Percentiles rank a stretch among this genome's conserved stretches.
Conservation (phyloP, 2,329 filamentous ascomycete genomes). For the Sporothrix pseudoabietina region DNA sequence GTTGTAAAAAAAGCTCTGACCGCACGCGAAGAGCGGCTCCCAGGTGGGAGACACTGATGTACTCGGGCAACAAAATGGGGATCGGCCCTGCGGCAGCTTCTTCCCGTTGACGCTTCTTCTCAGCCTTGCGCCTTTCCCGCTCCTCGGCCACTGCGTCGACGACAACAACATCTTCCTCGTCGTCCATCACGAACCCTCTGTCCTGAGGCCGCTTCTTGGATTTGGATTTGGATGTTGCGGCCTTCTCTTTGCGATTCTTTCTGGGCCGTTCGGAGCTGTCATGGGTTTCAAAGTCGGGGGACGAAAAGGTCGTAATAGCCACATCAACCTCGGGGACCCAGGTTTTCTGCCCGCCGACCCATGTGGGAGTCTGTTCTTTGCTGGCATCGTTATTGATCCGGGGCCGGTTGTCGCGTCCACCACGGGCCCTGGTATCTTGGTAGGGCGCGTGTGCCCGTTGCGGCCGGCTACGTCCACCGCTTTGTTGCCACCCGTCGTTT, state of each 20-base stretch:
- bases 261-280: constrained; percentile 14
- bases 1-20: constrained; percentile 68
- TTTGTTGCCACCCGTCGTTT: not conserved
- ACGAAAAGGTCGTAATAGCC: not conserved
- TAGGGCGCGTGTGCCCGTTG: not conserved
- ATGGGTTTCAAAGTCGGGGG: not conserved
- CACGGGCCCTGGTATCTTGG: not conserved
- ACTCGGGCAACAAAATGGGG: constrained; percentile 79
- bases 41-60: constrained; percentile 83
- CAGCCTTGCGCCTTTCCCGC: constrained; percentile 47
- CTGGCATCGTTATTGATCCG: not conserved
- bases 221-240: constrained; percentile 20
- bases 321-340: not conserved
- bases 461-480: not conserved
- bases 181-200: constrained; percentile 39
- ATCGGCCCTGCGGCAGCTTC: constrained; percentile 50
- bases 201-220: constrained; percentile 2
- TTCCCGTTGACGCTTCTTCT: constrained; percentile 46
- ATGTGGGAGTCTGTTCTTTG: not conserved
- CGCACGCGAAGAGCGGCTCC: constrained; percentile 73
- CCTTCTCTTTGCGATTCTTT: constrained; percentile 26
- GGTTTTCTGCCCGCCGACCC: not conserved
- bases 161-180: constrained; percentile 49
- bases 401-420: not conserved
- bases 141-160: constrained; percentile 44